Evolutionary conservation across 768 basidiomycete species (phyloP).

Genomic region (Sistotremastrum niveocremeum): DNA sequence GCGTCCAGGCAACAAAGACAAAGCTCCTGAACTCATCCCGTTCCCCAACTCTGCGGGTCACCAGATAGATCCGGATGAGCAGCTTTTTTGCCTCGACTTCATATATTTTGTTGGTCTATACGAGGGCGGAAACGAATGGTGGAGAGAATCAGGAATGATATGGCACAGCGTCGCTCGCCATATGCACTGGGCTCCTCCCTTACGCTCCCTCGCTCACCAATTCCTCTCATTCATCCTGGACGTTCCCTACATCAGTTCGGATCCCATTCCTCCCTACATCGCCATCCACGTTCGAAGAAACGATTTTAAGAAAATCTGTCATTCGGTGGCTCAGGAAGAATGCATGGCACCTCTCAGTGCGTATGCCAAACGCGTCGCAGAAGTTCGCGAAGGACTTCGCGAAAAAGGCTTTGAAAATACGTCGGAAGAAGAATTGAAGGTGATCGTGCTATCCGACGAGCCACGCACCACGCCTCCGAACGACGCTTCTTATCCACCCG

Average conservation of each 20-base stretch:
- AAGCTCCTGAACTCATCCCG: slow-evolving; percentile 13
- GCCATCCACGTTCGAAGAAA: background rate
- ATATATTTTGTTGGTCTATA: slow-evolving; percentile 21
- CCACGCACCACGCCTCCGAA: too few species aligned
- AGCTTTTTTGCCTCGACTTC: slow-evolving; percentile 28
- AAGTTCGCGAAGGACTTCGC: too few species aligned
- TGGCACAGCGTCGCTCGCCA: slow-evolving; percentile 5
- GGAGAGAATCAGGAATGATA: too few species aligned
- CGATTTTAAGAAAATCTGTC: background rate
- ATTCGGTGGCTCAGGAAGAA: background rate
- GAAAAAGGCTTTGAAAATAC: too few species aligned
- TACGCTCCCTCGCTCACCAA: slow-evolving; percentile 5
- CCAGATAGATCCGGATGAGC: slow-evolving; percentile 22
- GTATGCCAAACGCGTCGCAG: too few species aligned
- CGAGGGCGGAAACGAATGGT: too few species aligned
- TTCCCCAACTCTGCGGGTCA: slow-evolving; percentile 13
- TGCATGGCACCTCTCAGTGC: background rate
- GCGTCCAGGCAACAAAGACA: slow-evolving; percentile 17
- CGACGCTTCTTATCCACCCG: too few species aligned
- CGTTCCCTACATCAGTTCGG: too few species aligned
- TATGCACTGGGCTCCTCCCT: slow-evolving; percentile 12
- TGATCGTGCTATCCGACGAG: too few species aligned
- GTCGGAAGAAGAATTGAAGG: too few species aligned
- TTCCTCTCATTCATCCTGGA: too few species aligned
- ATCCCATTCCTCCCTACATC: slow-evolving; percentile 6